Evolutionary conservation across 2,329 filamentous ascomycete species (phyloP), one percentile per base, ranked within the genome.

Genomic region (Trichophyton mentagrophytes): DNA sequence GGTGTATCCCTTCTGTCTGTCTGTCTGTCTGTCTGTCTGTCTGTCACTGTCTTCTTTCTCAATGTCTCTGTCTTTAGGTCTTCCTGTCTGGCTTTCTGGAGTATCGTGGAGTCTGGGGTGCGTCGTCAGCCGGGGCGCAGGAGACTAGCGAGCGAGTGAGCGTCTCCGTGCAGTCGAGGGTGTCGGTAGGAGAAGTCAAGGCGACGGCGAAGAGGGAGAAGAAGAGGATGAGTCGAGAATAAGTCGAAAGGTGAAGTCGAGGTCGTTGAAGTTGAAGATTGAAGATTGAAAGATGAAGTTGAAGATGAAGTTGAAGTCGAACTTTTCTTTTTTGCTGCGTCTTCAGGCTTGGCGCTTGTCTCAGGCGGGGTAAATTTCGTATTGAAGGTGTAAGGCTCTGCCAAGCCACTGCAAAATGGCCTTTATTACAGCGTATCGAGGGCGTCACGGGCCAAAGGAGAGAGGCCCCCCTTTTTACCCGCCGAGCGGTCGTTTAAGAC

Each of bases 231-330:
- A 4, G n/a, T 6, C 13, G 27, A 27, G 27, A 20, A n/a, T 38
- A 38, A 36, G 8, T 2, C 7, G 20, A 20, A 49, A 13, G 46
- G 4, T 22, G 44, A 47, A 47, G 44, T 44, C 40, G 33, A 4
- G 2, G 11, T 1, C 11, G 8, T 36, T 38, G 33, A 30, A 30
- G 27, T 38, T 38, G 42, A 20, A 7, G 42, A 46, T 38, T 38
- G 42, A 20, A 7, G 42, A 46, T 5, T 17, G 17, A 17, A 17
- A 17, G 17, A 17, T 17, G 17, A 17, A 17, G n/a, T n/a, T 17
- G 42, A 49, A 49, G 46, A 11, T 25, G 46, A 22, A 25, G 27
- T 57, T 3, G 30, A 57, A 27, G 75, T 75, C 71, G 70, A 71
- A 55, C 22, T 30, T 30, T 2, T 27, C 25, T 27, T 27, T 47